These are phyloP conservation scores for Nymphaea thermarum DNA, from an alignment of 164 flowering plant species.

Conservation along the genomic window DNA sequence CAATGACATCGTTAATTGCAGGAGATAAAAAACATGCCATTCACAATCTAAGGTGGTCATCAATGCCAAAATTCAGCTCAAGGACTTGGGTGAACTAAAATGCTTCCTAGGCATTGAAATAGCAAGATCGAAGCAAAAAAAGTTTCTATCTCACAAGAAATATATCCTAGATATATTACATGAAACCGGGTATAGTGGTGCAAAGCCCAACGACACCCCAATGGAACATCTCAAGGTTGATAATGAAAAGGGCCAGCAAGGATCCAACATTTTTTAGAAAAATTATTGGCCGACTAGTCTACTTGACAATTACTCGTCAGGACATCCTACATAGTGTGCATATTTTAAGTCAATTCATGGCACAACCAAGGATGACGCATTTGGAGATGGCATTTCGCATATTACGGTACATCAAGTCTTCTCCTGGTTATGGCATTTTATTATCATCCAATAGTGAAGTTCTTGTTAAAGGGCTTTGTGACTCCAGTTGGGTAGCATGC, in stretches of 20 bases:
- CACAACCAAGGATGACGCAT: not conserved
- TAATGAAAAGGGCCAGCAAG: not conserved
- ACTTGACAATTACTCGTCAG: not conserved
- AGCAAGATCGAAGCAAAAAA: not conserved
- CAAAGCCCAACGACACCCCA: not conserved
- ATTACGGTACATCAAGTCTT: not conserved
- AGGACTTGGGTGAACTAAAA: not conserved
- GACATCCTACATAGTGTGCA: not conserved
- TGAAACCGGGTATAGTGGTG: not conserved
- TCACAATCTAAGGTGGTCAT: not conserved
- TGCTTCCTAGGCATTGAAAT: not conserved
- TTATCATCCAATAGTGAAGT: not conserved
- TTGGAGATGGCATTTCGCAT: not conserved
- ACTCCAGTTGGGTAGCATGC: conserved; percentile 1
- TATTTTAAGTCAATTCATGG: not conserved
- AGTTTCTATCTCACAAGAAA: not conserved
- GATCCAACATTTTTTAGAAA: not conserved
- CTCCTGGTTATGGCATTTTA: not conserved
- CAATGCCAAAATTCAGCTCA: not conserved
- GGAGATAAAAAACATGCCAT: not conserved
- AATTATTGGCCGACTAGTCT: not conserved
- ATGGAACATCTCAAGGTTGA: not conserved
- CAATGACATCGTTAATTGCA: not conserved
- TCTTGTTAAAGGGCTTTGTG: not conserved
- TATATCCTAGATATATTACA: not conserved